Evolutionary conservation across 2,329 filamentous ascomycete genomes (phyloP).

Genomic region (Penicillium carneum): DNA sequence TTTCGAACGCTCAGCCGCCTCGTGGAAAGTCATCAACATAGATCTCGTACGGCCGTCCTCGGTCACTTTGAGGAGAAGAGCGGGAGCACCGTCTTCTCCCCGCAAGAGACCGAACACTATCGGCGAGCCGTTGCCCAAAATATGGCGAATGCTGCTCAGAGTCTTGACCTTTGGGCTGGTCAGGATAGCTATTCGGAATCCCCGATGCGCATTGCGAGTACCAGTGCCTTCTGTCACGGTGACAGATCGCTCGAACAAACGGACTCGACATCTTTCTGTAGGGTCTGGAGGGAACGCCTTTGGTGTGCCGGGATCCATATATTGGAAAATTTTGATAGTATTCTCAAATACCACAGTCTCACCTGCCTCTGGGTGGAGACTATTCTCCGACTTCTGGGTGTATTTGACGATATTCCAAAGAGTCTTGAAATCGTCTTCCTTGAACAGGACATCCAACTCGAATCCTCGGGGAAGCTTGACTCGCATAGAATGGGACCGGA

Average conservation of each 20-base stretch:
- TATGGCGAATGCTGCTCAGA: constrained; percentile 76
- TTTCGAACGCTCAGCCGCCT: constrained; percentile 72
- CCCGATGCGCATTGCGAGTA: constrained; percentile 74
- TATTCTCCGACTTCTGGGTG: constrained; percentile 75
- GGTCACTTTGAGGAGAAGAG: constrained; percentile 73
- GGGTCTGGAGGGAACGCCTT: constrained; percentile 78
- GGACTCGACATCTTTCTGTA: constrained; percentile 73
- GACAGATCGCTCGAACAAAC: constrained; percentile 75
- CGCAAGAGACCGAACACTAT: constrained; percentile 80
- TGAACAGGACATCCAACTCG: constrained; percentile 72
- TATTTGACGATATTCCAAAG: constrained; percentile 87
- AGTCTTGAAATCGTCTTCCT: constrained; percentile 77
- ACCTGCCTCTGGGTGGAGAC: constrained; percentile 71
- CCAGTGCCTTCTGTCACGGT: constrained; percentile 76
- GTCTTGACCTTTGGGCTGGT: constrained; percentile 80
- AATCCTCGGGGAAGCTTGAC: constrained; percentile 79
- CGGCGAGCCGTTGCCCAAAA: constrained; percentile 69
- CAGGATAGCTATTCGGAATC: constrained; percentile 78
- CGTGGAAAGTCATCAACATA: constrained; percentile 78
- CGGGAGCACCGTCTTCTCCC: constrained; percentile 72
- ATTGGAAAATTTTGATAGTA: constrained; percentile 77
- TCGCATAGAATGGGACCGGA: constrained; percentile 69
- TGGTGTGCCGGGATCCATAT: constrained; percentile 76
- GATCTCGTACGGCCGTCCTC: constrained; percentile 71
- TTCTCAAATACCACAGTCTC: constrained; percentile 75